A percentile compares a stretch with the other conserved stretches of the same genome.
Conservation (phyloP, 1,139 yeast species). For the Kluyveromyces marxianus region DNA sequence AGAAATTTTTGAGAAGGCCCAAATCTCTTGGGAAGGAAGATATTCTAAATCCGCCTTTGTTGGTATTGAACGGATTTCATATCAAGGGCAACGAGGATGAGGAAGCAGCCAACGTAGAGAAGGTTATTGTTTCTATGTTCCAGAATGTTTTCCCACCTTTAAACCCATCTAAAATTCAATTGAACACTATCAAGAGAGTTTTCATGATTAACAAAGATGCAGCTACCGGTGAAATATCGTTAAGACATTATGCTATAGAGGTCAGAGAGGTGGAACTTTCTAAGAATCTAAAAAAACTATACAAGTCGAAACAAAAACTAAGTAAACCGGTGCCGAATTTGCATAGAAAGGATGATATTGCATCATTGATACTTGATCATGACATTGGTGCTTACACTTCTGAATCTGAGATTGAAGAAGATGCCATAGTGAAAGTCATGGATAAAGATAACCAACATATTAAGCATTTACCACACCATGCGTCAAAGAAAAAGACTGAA, state of each 20-base stretch:
- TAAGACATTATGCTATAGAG: slow-evolving; percentile 86
- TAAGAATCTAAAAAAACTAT: slow-evolving; percentile 68
- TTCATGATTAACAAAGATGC: slow-evolving; percentile 70
- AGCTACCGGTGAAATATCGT: slow-evolving; percentile 63
- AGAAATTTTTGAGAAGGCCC: slow-evolving; percentile 58
- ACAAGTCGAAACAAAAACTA: slow-evolving; percentile 52
- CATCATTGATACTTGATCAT: slow-evolving; percentile 77
- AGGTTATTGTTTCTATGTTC: slow-evolving; percentile 78
- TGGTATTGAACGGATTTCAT: slow-evolving; percentile 84
- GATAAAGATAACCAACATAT: slow-evolving; percentile 33
- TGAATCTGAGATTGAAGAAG: slow-evolving; percentile 90
- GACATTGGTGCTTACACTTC: slow-evolving; percentile 73
- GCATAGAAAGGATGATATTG: slow-evolving; percentile 59
- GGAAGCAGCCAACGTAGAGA: slow-evolving; percentile 50
- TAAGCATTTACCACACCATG: slow-evolving; percentile 7
- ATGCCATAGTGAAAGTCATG: slow-evolving; percentile 73
- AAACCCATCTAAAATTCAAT: slow-evolving; percentile 68
- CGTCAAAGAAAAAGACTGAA: neutral
- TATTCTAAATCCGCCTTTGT: slow-evolving; percentile 71
- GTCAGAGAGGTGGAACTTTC: slow-evolving; percentile 83
- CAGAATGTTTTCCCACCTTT: slow-evolving; percentile 96
- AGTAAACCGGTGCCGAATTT: slow-evolving; percentile 73
- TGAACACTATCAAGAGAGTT: slow-evolving; percentile 73
- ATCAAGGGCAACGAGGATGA: slow-evolving; percentile 25
- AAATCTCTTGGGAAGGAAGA: slow-evolving; percentile 63